A percentile compares a stretch with the other conserved stretches of the same genome.
Conservation (phyloP, 805 yeast species). For the Pichia exigua region DNA sequence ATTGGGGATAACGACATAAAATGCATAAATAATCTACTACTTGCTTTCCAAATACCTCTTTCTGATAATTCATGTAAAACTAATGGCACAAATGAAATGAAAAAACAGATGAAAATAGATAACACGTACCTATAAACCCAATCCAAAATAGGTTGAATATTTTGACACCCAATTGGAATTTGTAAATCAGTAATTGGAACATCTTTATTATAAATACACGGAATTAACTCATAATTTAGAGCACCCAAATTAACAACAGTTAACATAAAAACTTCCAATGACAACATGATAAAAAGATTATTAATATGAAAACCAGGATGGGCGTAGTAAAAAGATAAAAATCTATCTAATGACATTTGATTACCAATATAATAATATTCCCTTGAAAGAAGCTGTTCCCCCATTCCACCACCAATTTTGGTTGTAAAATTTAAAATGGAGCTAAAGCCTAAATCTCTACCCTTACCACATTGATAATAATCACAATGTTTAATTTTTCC, state of each 20-base stretch:
- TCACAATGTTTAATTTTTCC: constrained; percentile 95
- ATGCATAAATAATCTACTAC: constrained; percentile 64
- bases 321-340: constrained; percentile 89
- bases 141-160: constrained; percentile 73
- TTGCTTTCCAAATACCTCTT: constrained; percentile 73
- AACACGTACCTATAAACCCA: constrained; percentile 88
- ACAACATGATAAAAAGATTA: constrained; percentile 77
- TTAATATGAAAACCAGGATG: constrained; percentile 96
- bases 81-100: constrained; percentile 83
- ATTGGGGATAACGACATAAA: constrained; percentile 77
- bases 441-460: constrained; percentile 89
- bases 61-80: constrained; percentile 83
- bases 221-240: constrained; percentile 59
- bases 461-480: constrained; percentile 94
- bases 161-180: constrained; percentile 77
- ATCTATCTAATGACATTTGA: constrained; percentile 79
- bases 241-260: constrained; percentile 76
- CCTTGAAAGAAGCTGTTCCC: constrained; percentile 87
- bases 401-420: constrained; percentile 98
- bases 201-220: constrained; percentile 59
- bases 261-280: constrained; percentile 82
- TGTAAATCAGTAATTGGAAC: constrained; percentile 67
- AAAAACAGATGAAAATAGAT: constrained; percentile 87
- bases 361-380: constrained; percentile 91
- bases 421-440: constrained; percentile 90